Evolutionary conservation across 352 stramenopile species (phyloP), one percentile per base, ranked within the genome.

Genomic region (Globisporangium nodosum): DNA sequence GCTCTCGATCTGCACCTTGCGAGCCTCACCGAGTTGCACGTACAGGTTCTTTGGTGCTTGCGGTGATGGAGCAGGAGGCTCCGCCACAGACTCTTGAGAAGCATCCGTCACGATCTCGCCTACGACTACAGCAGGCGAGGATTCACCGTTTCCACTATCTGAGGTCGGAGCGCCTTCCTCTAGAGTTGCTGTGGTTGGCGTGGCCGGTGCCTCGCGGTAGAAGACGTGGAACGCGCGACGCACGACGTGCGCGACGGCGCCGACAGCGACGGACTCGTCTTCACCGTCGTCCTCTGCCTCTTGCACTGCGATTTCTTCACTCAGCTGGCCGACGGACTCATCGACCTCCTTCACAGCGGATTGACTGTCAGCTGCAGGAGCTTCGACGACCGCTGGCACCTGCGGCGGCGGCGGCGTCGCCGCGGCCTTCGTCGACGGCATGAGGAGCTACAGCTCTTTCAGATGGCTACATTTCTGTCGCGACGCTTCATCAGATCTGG

Each of bases 211-310:
- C 4, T 56, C 48, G 16, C 31, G 24, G 52, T 86, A 92, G 46
- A 90, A 89, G 1, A 71, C 27, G 40, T 66, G 75, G 60, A 92
- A 92, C n/a, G 81, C 78, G 15, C 83, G 81, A 12, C 75, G 76
- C 21, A 93, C 69, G 35, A 93, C 83, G 53, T 93, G 82, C 0
- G 78, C 76, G 47, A 90, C 70, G 5, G 83, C 83, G 30, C 83
- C 83, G 15, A 93, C 79, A 0, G 81, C 81, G 11, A 90, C 81
- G 52, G 87, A 71, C 51, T 90, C 79, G 11, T 76, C 77, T 31
- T 81, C 59, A 43, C 65, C 43, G 5, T 71, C 53, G 5, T 68
- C 52, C 12, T 64, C 53, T 7, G 57, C n/a, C 13, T 33, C 24
- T 4, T 9, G 20, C 16, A 1, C 18, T 16, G 20, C 15, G 8